phyloP scores from a whole-genome alignment of 441 rosid species.

The Dalechampia spathulata region DNA sequence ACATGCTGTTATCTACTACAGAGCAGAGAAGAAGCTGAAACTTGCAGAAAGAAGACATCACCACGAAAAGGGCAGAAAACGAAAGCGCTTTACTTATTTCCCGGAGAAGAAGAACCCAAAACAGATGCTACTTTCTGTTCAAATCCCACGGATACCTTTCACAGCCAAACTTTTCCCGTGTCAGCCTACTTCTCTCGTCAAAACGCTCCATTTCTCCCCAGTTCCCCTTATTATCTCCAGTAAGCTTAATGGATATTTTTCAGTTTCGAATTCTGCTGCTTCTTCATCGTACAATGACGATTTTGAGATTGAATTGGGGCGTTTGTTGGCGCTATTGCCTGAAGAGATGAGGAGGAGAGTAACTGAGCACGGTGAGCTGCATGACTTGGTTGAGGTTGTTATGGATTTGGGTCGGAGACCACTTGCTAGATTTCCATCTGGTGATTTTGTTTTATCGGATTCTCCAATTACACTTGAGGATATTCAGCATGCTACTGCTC shows the following conservation, averaged over 20 bases:
- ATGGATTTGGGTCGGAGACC: slow-evolving; percentile 91
- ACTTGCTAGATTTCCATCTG: slow-evolving; percentile 82
- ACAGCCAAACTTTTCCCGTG: too few relatives aligned
- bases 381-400: slow-evolving; percentile 69
- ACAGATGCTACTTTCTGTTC: too few relatives aligned
- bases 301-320: slow-evolving; percentile 56
- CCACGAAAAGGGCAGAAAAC: too few relatives aligned
- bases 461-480: slow-evolving; percentile 46
- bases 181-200: not conserved
- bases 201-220: slow-evolving; percentile 20
- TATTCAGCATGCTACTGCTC: slow-evolving; percentile 61
- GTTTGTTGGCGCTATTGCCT: slow-evolving; percentile 63
- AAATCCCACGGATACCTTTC: too few relatives aligned
- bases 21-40: too few relatives aligned
- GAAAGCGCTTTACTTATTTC: too few relatives aligned
- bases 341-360: slow-evolving; percentile 51
- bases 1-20: too few relatives aligned
- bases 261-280: slow-evolving; percentile 22
- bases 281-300: slow-evolving; percentile 29
- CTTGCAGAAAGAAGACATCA: too few relatives aligned
- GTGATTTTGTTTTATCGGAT: slow-evolving; percentile 62
- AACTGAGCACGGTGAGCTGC: slow-evolving; percentile 51
- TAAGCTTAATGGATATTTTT: slow-evolving; percentile 14
- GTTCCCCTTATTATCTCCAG: not conserved
- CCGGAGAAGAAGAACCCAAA: too few relatives aligned